Percentiles rank a stretch among this genome's conserved stretches.
These are phyloP conservation scores for Marasmius oreades DNA, from an alignment of 1,284 basidiomycete species.

Conservation along the genomic window DNA sequence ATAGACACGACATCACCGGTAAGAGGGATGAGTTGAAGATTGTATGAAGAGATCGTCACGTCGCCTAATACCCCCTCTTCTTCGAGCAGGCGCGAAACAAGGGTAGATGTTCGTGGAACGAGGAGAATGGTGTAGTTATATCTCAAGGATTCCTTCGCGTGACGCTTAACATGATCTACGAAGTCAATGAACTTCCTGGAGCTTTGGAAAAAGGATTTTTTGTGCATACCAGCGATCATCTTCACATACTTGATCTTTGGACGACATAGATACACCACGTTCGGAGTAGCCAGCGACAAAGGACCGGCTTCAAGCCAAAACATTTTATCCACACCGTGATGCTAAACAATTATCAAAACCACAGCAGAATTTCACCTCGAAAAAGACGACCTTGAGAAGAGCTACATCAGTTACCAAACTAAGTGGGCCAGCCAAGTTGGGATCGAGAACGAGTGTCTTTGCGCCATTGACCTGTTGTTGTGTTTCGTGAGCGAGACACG, in stretches of 20 bases:
- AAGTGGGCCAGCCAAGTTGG: constrained; percentile 85
- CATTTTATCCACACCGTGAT: constrained; percentile 99
- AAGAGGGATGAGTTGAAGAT: constrained; percentile 90
- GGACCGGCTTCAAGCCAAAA: constrained; percentile 96
- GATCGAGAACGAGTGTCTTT: constrained; percentile 94
- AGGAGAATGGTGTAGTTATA: constrained; percentile 89
- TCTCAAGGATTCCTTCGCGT: constrained; percentile 62
- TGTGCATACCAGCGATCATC: constrained; percentile 78
- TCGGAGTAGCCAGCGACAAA: constrained; percentile 79
- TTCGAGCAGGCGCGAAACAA: constrained; percentile 81
- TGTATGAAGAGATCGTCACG: constrained; percentile 81
- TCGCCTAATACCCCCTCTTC: constrained; percentile 93
- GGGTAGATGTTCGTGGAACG: constrained; percentile 84
- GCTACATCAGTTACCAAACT: constrained; percentile 92
- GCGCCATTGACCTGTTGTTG: constrained; percentile 78
- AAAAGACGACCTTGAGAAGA: constrained; percentile 71
- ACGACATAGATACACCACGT: constrained; percentile 92
- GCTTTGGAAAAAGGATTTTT: constrained; percentile 19
- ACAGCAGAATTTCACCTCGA: background rate
- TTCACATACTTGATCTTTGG: constrained; percentile 85
- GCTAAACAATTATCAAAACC: constrained; percentile 43
- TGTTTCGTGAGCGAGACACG: background rate
- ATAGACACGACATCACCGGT: constrained; percentile 89
- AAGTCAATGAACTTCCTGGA: constrained; percentile 16
- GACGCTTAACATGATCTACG: constrained; percentile 85